Base-by-base conservation (phyloP, 768 basidiomycete species). In the Trametes elegans region DNA sequence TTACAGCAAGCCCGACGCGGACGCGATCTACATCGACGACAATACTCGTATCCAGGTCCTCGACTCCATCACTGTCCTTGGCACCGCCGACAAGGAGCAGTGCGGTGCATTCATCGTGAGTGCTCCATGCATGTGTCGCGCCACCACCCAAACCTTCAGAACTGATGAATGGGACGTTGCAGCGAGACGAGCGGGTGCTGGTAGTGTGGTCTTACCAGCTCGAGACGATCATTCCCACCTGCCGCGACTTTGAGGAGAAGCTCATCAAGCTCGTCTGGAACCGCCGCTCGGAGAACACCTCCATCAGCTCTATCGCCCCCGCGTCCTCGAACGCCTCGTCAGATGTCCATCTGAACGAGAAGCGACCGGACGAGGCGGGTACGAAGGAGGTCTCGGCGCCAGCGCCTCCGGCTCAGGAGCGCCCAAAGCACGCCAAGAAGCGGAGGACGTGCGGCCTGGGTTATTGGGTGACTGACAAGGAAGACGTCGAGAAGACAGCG, bases 11-110 rank as follows among this genome's bases (percentile, higher is more conserved):
- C 82, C 84, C 6, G 80, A 86, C 61, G 80, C 80, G 0, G 69
- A 68, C 9, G 81, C 81, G 26, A 82, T 90, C 59, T 84, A 84
- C 64, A 78, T 95, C 56, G 89, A 91, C 70, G 67, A 71, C 52
- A 83, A 93, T 66, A 94, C 91, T 1, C 86, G 90, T 3, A 94
- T 95, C 47, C 93, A 95, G 70, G 83, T 95, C 52, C 68, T 95
- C 24, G 87, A 90, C 55, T 80, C 81, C 14, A 82, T 94, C 59
- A 64, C 67, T 47, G 75, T 81, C 46, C 74, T 95, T 36, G 82
- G 85, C 3, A 77, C 79, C 40, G 91, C 91, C 10, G 89, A 94
- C 67, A 94, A 93, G 73, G 92, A 94, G 66, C 92, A 94, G 64
- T 92, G 88, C 46, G 93, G 86, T 19, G 93, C 93, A 7, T 95